Percentiles rank a stretch among this genome's conserved stretches.
phyloP scores from a whole-genome alignment of 371 early-diverging fungal species.

The Thermomucor indicae-seudaticae region DNA sequence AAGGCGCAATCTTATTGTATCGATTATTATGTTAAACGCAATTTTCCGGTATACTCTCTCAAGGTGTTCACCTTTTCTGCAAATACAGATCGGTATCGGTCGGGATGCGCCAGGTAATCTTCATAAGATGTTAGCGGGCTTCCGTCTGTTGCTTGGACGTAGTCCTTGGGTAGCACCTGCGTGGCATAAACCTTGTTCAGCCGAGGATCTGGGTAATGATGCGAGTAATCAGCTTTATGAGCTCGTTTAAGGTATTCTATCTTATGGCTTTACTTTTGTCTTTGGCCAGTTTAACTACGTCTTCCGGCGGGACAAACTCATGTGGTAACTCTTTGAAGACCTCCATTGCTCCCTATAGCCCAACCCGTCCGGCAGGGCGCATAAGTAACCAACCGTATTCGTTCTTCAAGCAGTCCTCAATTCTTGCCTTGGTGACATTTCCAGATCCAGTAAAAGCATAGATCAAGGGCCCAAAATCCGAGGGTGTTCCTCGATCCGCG shows the following conservation, averaged over 20 bases:
- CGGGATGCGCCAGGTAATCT: conserved; percentile 80
- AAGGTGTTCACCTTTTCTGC: conserved; percentile 59
- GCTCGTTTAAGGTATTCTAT: neutral
- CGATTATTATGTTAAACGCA: neutral
- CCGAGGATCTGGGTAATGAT: conserved; percentile 41
- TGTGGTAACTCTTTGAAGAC: conserved; percentile 91
- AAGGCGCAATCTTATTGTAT: conserved; percentile 75
- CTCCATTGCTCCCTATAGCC: conserved; percentile 86
- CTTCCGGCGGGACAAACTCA: conserved; percentile 82
- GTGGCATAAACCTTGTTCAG: conserved; percentile 74
- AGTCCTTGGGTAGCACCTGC: conserved; percentile 77
- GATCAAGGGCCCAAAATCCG: conserved; percentile 83
- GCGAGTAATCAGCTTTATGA: neutral
- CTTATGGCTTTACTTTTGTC: conserved; percentile 49
- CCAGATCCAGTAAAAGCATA: conserved; percentile 96
- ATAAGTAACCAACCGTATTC: neutral
- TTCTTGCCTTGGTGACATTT: conserved; percentile 78
- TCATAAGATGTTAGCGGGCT: conserved; percentile 46
- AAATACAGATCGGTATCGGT: conserved; percentile 80
- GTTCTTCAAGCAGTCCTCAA: neutral
- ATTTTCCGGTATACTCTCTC: neutral
- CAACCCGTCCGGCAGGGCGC: too few relatives aligned
- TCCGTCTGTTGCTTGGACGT: conserved; percentile 71
- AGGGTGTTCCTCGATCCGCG: conserved; percentile 80
- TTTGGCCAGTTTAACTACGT: conserved; percentile 65